Conservation (phyloP, 768 basidiomycete species). For the Termitomyces sp. region DNA sequence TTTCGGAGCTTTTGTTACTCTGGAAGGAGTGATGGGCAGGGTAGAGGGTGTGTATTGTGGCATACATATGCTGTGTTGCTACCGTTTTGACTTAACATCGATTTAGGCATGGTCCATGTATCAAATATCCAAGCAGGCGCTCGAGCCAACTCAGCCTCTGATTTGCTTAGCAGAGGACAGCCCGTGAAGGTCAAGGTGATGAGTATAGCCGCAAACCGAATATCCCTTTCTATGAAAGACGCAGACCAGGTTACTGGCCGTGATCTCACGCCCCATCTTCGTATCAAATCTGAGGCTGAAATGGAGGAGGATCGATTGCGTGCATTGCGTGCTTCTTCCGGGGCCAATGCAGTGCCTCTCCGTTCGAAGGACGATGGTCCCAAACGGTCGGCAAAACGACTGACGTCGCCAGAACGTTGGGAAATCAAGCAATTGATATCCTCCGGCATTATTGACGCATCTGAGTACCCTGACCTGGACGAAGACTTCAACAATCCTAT, state of each 20-base stretch:
- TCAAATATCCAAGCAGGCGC: constrained; percentile 85
- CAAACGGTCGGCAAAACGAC: constrained; percentile 77
- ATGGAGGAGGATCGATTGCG: constrained; percentile 74
- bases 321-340: constrained; percentile 65
- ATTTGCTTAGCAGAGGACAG: constrained; percentile 83
- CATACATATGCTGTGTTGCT: background rate
- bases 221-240: constrained; percentile 96
- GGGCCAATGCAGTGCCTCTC: constrained; percentile 86
- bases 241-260: constrained; percentile 89
- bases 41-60: constrained; percentile 69
- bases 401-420: constrained; percentile 97
- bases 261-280: constrained; percentile 92
- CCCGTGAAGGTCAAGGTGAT: constrained; percentile 94
- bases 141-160: constrained; percentile 82
- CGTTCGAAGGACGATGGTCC: constrained; percentile 49
- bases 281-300: constrained; percentile 93
- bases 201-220: constrained; percentile 78
- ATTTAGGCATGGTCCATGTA: constrained; percentile 92
- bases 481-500: constrained; percentile 78
- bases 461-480: constrained; percentile 92
- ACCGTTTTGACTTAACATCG: constrained; percentile 5
- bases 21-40: constrained; percentile 84
- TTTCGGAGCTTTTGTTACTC: constrained; percentile 90
- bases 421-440: constrained; percentile 99
- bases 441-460: constrained; percentile 86